Conservation (phyloP, 441 rosid genomes). For the Adansonia rubrostipa region DNA sequence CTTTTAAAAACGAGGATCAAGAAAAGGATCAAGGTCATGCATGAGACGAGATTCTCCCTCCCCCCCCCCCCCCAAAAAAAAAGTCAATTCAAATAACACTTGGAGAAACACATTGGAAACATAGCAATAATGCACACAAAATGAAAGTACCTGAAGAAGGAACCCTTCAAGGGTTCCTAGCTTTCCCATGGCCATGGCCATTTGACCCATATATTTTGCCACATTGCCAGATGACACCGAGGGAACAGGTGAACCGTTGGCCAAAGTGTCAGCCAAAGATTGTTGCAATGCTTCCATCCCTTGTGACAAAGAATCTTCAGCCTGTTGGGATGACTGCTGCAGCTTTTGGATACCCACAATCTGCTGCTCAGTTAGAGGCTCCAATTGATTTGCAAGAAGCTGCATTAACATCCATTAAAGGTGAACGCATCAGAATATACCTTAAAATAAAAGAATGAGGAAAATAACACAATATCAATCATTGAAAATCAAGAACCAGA, state of each 20-base stretch:
- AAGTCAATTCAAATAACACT: not conserved
- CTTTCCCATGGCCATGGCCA: slow-evolving; percentile 98
- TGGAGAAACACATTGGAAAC: not conserved
- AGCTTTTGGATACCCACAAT: slow-evolving; percentile 57
- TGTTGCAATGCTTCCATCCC: slow-evolving; percentile 92
- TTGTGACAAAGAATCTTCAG: slow-evolving; percentile 53
- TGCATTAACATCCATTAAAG: slow-evolving; percentile 38
- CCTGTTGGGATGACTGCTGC: slow-evolving; percentile 76
- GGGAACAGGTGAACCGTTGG: slow-evolving; percentile 59
- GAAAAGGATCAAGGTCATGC: not conserved
- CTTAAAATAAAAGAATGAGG: not conserved
- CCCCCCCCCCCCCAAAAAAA: not conserved
- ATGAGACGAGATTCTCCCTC: not conserved
- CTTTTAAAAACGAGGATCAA: not conserved
- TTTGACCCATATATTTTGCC: slow-evolving; percentile 93
- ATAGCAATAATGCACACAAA: slow-evolving; percentile 14
- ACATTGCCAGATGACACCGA: slow-evolving; percentile 78
- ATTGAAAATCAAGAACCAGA: not conserved
- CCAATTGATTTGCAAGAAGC: slow-evolving; percentile 80
- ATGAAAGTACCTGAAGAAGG: slow-evolving; percentile 63
- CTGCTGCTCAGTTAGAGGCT: slow-evolving; percentile 88
- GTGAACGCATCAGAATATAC: slow-evolving; percentile 5
- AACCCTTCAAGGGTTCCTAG: slow-evolving; percentile 82
- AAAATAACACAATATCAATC: not conserved
- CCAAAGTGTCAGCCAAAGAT: slow-evolving; percentile 78